phyloP scores from a whole-genome alignment of 208 protist species.

The Leishmania braziliensis region DNA sequence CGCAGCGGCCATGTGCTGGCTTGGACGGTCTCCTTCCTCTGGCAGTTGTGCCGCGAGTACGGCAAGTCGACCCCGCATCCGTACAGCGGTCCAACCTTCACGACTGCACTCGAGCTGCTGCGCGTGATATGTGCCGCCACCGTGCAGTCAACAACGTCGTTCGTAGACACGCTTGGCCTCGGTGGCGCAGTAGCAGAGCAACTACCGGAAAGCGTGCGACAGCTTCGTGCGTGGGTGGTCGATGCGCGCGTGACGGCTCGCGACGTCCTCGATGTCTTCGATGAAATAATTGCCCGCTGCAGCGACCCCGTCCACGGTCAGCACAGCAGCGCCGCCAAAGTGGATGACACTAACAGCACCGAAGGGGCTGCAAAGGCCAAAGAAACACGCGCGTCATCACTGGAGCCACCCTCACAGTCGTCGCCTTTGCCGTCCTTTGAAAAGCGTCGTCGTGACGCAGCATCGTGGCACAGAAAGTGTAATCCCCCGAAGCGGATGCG shows the following conservation, averaged over 20 bases:
- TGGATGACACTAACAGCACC: neutral
- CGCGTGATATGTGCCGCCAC: conserved; percentile 27
- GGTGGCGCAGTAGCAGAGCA: conserved; percentile 10
- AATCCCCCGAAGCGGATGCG: neutral
- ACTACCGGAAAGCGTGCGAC: conserved; percentile 23
- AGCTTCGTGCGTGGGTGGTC: conserved; percentile 31
- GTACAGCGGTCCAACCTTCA: conserved; percentile 70
- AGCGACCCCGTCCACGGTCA: neutral
- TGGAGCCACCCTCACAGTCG: neutral
- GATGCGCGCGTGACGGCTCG: conserved; percentile 31
- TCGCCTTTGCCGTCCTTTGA: neutral
- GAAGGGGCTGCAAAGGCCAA: neutral
- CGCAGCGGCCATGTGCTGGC: conserved; percentile 52
- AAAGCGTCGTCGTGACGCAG: neutral
- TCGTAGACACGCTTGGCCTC: neutral
- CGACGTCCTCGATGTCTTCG: conserved; percentile 28
- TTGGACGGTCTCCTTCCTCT: conserved; percentile 66
- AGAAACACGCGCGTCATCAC: neutral
- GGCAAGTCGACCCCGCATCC: conserved; percentile 35
- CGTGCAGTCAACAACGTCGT: neutral
- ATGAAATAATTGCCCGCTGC: conserved; percentile 14
- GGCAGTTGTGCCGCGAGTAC: conserved; percentile 71
- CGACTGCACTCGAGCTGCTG: conserved; percentile 42
- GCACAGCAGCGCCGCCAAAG: neutral
- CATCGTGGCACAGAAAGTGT: neutral